These are phyloP conservation scores for Crepidotus variabilis DNA, from an alignment of 768 basidiomycete species.

Conservation along the genomic window DNA sequence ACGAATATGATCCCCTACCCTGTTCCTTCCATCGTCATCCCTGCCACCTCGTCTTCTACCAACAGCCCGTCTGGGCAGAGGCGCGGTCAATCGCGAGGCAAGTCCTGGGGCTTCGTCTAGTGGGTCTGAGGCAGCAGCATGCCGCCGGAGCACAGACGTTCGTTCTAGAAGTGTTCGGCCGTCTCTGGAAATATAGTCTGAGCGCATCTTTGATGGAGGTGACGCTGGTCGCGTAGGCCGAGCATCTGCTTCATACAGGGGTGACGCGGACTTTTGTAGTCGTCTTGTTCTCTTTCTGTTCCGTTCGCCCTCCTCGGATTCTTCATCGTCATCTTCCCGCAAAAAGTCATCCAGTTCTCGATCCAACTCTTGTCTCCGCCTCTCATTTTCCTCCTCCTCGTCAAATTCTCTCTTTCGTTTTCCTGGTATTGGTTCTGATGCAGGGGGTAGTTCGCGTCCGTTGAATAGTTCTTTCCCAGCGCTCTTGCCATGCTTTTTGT, in stretches of 20 bases:
- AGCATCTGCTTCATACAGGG: neutral
- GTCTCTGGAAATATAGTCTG: slow-evolving; percentile 53
- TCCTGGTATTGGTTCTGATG: neutral
- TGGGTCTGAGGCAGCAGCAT: slow-evolving; percentile 15
- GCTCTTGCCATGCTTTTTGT: slow-evolving; percentile 63
- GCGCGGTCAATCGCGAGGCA: slow-evolving; percentile 42
- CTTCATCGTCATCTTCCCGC: slow-evolving; percentile 38
- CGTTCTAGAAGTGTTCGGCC: slow-evolving; percentile 53
- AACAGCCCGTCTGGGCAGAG: slow-evolving; percentile 35
- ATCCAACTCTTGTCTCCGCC: slow-evolving; percentile 46
- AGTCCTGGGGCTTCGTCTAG: slow-evolving; percentile 26
- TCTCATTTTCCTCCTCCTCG: slow-evolving; percentile 30
- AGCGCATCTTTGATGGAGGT: slow-evolving; percentile 65
- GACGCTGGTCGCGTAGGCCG: slow-evolving; percentile 31
- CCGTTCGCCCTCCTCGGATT: slow-evolving; percentile 11
- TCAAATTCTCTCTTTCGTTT: slow-evolving; percentile 31
- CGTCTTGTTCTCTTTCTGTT: slow-evolving; percentile 10
- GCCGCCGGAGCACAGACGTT: slow-evolving; percentile 44
- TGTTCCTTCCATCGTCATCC: slow-evolving; percentile 6
- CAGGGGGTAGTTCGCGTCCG: slow-evolving; percentile 29
- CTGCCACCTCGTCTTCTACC: slow-evolving; percentile 21
- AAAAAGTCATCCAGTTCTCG: slow-evolving; percentile 70
- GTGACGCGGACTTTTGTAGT: neutral
- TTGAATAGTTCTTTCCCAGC: slow-evolving; percentile 56
- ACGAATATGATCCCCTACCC: slow-evolving; percentile 5